Evolutionary conservation across 2,329 filamentous ascomycete species (phyloP).

Genomic region (Colletotrichum cordylinicola): DNA sequence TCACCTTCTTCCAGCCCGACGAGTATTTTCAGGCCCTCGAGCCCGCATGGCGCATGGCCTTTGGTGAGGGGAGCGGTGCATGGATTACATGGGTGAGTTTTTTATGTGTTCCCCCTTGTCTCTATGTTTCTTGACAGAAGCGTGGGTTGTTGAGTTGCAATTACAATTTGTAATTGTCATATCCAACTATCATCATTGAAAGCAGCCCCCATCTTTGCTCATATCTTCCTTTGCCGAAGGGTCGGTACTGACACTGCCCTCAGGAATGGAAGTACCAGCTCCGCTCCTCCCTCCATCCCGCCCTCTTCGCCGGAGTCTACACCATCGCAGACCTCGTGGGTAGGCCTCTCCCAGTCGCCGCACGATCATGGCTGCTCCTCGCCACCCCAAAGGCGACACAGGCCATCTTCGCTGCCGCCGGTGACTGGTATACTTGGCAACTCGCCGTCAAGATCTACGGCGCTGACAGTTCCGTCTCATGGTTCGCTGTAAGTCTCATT

Average conservation of each 20-base stretch:
- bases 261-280: conserved; percentile 94
- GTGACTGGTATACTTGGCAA: conserved; percentile 89
- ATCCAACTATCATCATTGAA: not conserved
- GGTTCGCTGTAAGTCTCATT: conserved; percentile 67
- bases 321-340: conserved; percentile 63
- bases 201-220: not conserved
- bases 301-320: conserved; percentile 82
- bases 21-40: conserved; percentile 97
- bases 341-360: conserved; percentile 52
- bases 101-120: not conserved
- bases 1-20: conserved; percentile 97
- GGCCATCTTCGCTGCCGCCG: conserved; percentile 75
- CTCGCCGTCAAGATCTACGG: conserved; percentile 79
- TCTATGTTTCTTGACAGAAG: not conserved
- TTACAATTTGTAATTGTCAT: not conserved
- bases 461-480: conserved; percentile 64
- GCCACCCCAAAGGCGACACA: conserved; percentile 78
- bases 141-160: not conserved
- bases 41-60: conserved; percentile 89
- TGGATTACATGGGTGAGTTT: conserved; percentile 92
- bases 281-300: conserved; percentile 90
- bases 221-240: not conserved
- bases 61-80: conserved; percentile 77
- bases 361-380: conserved; percentile 71
- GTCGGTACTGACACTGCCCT: conserved; percentile 14